Evolutionary conservation across 1,284 basidiomycete genomes (phyloP).

Genomic region (Paramarasmius palmivorus): DNA sequence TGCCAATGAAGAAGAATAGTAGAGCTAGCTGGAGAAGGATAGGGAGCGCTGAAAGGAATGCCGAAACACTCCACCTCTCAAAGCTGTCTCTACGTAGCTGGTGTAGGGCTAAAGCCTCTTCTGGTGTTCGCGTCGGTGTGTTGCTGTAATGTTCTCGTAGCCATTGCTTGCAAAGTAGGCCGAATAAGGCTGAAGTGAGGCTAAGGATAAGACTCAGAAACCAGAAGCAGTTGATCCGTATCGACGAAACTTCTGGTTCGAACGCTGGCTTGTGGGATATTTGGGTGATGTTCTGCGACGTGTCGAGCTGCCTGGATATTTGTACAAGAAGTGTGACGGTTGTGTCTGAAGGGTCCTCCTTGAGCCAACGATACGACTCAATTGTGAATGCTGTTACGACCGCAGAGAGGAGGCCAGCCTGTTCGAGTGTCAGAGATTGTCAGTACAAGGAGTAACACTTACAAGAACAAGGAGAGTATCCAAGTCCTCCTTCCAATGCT

Average conservation of each 20-base stretch:
- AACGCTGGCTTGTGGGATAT: neutral
- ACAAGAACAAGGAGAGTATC: slow-evolving; percentile 9
- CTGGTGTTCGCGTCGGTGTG: neutral
- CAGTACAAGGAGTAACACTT: too few relatives aligned
- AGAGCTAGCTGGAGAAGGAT: slow-evolving; percentile 6
- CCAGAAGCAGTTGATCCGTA: slow-evolving; percentile 11
- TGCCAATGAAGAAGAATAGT: slow-evolving; percentile 3
- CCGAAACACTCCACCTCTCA: slow-evolving; percentile 6
- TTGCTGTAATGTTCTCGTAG: slow-evolving; percentile 6
- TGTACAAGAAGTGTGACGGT: slow-evolving; percentile 13
- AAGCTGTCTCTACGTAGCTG: slow-evolving; percentile 9
- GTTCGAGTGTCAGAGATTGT: too few relatives aligned
- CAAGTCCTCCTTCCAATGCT: slow-evolving; percentile 10
- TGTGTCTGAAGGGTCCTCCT: slow-evolving; percentile 7
- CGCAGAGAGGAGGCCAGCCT: slow-evolving; percentile 22
- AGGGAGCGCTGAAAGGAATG: slow-evolving; percentile 3
- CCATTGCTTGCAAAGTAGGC: slow-evolving; percentile 14
- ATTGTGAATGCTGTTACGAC: slow-evolving; percentile 20
- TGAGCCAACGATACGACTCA: slow-evolving; percentile 17
- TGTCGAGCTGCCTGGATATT: slow-evolving; percentile 6
- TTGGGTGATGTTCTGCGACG: neutral
- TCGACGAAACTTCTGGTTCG: neutral
- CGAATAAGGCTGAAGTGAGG: slow-evolving; percentile 3
- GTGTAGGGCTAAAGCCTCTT: neutral
- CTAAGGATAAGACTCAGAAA: too few relatives aligned